A percentile compares a stretch with the other conserved stretches of the same genome.
These are phyloP conservation scores for Ceriops zippeliana DNA, from an alignment of 345 rosid genomes.

Conservation along the genomic window DNA sequence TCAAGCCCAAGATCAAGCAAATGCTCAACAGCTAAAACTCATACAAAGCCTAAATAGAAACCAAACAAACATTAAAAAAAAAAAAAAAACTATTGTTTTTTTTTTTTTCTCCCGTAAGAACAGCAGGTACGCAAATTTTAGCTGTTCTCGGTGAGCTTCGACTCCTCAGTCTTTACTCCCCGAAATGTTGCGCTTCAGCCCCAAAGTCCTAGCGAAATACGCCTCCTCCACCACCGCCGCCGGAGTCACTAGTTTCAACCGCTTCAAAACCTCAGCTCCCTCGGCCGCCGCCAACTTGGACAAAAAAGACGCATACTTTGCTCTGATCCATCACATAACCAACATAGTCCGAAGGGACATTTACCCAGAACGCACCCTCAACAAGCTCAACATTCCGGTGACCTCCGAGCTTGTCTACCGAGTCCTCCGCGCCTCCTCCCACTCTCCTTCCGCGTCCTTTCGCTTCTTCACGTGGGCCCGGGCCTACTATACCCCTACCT, in stretches of 20 bases:
- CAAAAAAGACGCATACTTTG: constrained; percentile 65
- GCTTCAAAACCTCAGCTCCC: background rate
- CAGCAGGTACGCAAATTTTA: no score
- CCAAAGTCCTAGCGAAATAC: background rate
- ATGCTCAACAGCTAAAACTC: no score
- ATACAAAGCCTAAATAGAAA: no score
- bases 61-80: no score
- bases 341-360: constrained; percentile 71
- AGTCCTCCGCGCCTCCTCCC: constrained; percentile 72
- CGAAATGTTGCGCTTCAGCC: no score
- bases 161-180: no score
- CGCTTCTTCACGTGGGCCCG: constrained; percentile 91
- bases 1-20: no score
- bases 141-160: no score
- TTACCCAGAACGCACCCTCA: constrained; percentile 73
- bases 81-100: no score
- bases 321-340: constrained; percentile 74
- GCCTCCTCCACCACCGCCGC: background rate
- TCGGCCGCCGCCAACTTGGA: background rate
- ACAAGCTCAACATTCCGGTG: constrained; percentile 40
- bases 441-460: constrained; percentile 61
- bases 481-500: constrained; percentile 57
- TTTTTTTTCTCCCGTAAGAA: no score
- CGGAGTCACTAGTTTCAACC: no score
- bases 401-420: constrained; percentile 77